phyloP scores from a whole-genome alignment of 1,139 yeast species.

The Geotrichum restrictum region DNA sequence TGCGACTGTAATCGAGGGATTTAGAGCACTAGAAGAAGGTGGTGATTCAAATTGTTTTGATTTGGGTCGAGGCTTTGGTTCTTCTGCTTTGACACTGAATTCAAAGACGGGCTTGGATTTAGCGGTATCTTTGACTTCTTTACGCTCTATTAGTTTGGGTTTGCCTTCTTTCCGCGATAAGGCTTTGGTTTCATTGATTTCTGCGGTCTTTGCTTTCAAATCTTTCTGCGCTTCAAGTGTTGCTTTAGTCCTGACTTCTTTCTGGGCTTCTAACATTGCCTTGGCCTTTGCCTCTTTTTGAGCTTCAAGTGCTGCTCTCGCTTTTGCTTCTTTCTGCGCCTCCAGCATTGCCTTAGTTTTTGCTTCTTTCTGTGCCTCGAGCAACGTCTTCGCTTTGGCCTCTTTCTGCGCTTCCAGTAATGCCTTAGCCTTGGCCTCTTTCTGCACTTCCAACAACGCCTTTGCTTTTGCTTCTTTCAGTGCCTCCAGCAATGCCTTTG shows the following conservation, averaged over 20 bases:
- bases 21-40: background rate
- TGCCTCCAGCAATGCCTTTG: background rate
- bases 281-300: constrained; percentile 4
- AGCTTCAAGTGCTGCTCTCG: background rate
- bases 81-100: background rate
- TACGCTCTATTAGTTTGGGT: background rate
- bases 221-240: background rate
- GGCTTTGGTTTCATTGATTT: background rate
- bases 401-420: background rate
- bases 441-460: background rate
- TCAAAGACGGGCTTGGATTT: background rate
- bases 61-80: background rate
- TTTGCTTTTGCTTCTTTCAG: background rate
- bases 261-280: background rate
- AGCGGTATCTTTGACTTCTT: background rate
- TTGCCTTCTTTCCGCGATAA: background rate
- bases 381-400: background rate
- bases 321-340: background rate
- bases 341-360: background rate
- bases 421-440: background rate
- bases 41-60: background rate
- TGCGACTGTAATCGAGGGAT: background rate
- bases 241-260: background rate
- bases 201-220: background rate
- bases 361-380: background rate